Evolutionary conservation across 2,329 filamentous ascomycete species (phyloP).

Genomic region (Botrytis elliptica): DNA sequence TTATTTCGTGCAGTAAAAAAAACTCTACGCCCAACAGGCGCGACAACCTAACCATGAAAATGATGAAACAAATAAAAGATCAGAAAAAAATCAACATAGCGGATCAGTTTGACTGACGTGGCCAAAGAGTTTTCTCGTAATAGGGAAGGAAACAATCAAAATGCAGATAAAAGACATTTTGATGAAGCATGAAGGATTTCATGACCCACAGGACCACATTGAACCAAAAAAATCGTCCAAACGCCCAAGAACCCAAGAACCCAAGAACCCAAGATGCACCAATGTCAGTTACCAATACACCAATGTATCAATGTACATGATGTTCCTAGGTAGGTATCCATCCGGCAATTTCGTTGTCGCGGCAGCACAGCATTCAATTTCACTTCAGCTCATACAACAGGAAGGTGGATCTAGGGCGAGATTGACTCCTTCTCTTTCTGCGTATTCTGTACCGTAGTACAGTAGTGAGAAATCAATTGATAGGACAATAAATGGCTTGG

Average conservation of each 20-base stretch:
- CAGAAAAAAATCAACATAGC: not conserved
- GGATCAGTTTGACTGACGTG: constrained; percentile 14
- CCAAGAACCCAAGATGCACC: not conserved
- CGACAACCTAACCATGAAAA: constrained; percentile 9
- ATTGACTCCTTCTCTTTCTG: constrained; percentile 12
- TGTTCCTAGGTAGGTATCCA: constrained; percentile 3
- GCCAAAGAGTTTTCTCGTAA: constrained; percentile 14
- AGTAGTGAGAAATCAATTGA: not conserved
- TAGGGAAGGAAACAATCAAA: constrained; percentile 8
- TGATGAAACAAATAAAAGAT: constrained; percentile 7
- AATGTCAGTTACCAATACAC: not conserved
- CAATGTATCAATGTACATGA: not conserved
- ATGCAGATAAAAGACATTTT: not conserved
- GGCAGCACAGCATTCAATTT: constrained; percentile 4
- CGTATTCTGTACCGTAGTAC: not conserved
- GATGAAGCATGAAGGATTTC: not conserved
- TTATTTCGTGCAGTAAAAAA: not conserved
- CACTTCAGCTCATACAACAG: constrained; percentile 11
- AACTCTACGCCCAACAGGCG: constrained; percentile 6
- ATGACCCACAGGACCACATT: not conserved
- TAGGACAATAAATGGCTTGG: not conserved
- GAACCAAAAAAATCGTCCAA: not conserved
- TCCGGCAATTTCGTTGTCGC: not conserved
- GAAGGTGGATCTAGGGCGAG: constrained; percentile 16
- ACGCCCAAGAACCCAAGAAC: not conserved